A percentile compares a stretch with the other conserved stretches of the same genome.
Conservation (phyloP, 768 basidiomycete species). For the Tricholoma sp. region DNA sequence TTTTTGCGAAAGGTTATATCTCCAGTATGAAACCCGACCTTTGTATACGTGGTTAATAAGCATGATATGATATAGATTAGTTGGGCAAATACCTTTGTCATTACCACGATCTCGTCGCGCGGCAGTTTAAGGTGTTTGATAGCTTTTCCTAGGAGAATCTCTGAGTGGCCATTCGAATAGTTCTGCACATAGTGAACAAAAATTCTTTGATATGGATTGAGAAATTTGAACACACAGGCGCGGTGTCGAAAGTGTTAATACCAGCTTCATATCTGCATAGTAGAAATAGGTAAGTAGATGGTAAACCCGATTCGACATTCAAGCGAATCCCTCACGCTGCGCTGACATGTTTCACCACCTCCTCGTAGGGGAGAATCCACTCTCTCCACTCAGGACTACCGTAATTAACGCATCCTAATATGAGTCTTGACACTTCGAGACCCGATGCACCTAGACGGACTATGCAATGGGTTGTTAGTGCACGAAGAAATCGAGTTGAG, state of each 20-base stretch:
- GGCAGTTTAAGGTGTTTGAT: constrained; percentile 60
- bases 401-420: constrained; percentile 57
- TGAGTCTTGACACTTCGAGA: constrained; percentile 56
- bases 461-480: constrained; percentile 9
- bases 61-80: background rate
- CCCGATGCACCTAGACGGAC: constrained; percentile 46
- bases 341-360: constrained; percentile 46
- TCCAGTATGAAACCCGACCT: background rate
- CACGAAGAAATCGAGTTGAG: background rate
- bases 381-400: constrained; percentile 44
- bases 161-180: constrained; percentile 61
- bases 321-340: constrained; percentile 23
- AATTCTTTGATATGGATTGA: background rate
- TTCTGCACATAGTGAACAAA: constrained; percentile 26
- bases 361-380: constrained; percentile 40
- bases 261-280: constrained; percentile 46
- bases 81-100: constrained; percentile 53
- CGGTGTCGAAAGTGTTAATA: constrained; percentile 56
- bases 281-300: background rate
- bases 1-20: background rate
- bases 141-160: constrained; percentile 61
- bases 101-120: constrained; percentile 67
- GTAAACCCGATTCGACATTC: background rate
- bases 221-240: constrained; percentile 28
- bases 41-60: background rate